Base-by-base conservation (phyloP, 176 grass and related monocot species). In the Zoysia japonica region DNA sequence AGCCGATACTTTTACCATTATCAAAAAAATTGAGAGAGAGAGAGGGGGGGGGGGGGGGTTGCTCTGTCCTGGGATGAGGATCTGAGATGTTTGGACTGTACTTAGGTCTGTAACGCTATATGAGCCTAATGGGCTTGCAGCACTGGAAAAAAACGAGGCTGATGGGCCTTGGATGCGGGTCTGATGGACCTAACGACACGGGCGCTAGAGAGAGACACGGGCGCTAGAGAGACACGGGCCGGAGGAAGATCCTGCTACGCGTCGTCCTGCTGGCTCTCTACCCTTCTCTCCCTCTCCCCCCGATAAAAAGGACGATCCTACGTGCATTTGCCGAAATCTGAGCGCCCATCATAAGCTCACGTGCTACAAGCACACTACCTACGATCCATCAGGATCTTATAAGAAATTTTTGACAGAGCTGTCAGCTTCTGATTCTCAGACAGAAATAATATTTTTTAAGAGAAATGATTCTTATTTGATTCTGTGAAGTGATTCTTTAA, bases 311-410 rank as follows among this genome's bases (percentile, higher is more conserved):
- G 15, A 53, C n/a, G 57, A 50, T 72, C 39, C 7, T 68, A 68
- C 35, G 61, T 74, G 65, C 81, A 67, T 76, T 80, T 74, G 61
- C 5, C 8, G 51, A 68, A 39, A 74, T 74, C 68, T 47, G 2
- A 12, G 11, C 28, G 3, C 38, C 17, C 77, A 85, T 79, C 76
- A 85, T 85, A 11, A 72, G 37, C 68, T 73, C 83, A 85, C 83
- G 83, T 79, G 83, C 60, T 66, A 48, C 36, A 73, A 16, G n/a
- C 28, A 59, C 20, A 47, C 2, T 40, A 47, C 2, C 14, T 13
- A 46, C 38, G 38, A 54, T 64, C 53, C 54, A 78, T 55, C 75
- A 68, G 16, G n/a, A 12, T 53, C 56, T 17, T 7, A 37, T 60
- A 68, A 68, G 42, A 20, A 73, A 67, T 44, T 57, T 28, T 28